phyloP scores from a whole-genome alignment of 192 early-diverging fungal genomes.

The Coemansia sp. region DNA sequence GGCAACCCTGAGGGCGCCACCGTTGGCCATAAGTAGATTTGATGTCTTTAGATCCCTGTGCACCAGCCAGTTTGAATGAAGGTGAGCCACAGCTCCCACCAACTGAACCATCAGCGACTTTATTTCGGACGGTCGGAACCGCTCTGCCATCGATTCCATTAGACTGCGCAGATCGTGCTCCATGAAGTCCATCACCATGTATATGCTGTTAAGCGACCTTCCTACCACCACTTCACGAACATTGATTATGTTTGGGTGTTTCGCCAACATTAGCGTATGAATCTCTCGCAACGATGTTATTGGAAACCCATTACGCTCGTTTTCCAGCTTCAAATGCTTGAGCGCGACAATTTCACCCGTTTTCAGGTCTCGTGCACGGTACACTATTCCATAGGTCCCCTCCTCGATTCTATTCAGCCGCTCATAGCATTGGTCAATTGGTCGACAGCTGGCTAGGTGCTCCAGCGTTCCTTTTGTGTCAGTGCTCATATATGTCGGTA shows the following conservation, averaged over 20 bases:
- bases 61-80: conserved; percentile 87
- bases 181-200: conserved; percentile 97
- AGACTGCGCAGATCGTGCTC: conserved; percentile 92
- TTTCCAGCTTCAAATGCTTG: conserved; percentile 74
- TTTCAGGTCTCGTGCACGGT: conserved; percentile 77
- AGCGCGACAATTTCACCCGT: conserved; percentile 81
- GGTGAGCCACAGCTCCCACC: conserved; percentile 73
- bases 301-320: conserved; percentile 79
- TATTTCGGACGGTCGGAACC: conserved; percentile 85
- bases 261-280: conserved; percentile 70
- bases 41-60: conserved; percentile 90
- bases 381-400: conserved; percentile 95
- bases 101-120: conserved; percentile 79
- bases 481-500: background rate
- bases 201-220: conserved; percentile 64
- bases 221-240: conserved; percentile 78
- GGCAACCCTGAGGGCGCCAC: conserved; percentile 87
- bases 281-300: conserved; percentile 78
- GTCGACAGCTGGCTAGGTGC: conserved; percentile 29
- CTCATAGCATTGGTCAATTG: conserved; percentile 67
- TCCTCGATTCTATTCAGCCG: conserved; percentile 96
- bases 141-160: conserved; percentile 77
- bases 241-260: conserved; percentile 82
- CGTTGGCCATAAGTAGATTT: conserved; percentile 72
- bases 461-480: background rate